Evolutionary conservation across 768 basidiomycete genomes (phyloP), one percentile per base, ranked within the genome.

Genomic region (Pleurotus pulmonarius): DNA sequence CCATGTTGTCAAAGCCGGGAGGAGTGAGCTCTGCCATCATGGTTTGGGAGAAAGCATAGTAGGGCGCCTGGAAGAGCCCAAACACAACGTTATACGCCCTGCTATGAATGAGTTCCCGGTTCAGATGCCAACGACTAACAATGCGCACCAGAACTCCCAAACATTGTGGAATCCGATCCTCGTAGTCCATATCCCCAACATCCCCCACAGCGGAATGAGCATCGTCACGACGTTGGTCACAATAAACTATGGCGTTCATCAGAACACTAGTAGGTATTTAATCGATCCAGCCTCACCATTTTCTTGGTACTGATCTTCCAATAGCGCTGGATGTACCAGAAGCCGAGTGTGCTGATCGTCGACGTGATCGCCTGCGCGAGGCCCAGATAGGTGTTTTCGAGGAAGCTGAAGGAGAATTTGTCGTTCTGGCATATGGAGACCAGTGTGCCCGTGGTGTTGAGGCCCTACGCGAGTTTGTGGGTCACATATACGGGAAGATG

Each of bases 21-120:
- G 92, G 92, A 5, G 88, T 85, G 9, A 95, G 80, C 68, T 94
- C 92, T 0, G 89, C 88, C 89, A 92, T 92, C 87, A 90, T 88
- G 0, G 88, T 91, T 65, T 90, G 86, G 3, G 90, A 84, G 65
- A 88, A 91, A 1, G 92, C 89, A 65, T 90, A 94, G 70, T 92
- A 94, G 0, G 92, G 92, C 1, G 88, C 88, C 72, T 92, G 88
- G 77, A 91, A 91, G 7, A 92, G 69, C 11, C 90, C 90, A 61
- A 87, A 90, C 2, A 92, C 69, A 48, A 90, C 75, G 57, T 91
- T 92, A 71, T 92, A 93, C 4, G 82, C 84, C 86, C 87, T 88
- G 58, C 20, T 3, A 44, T 44, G 41, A 44, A 15, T 7, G 20
- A 44, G 41, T 22, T 4, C 8, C 11, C 16, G 0, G 4, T 44